These are phyloP conservation scores for Penicillium griseofulvum DNA, from an alignment of 2,329 filamentous ascomycete genomes.

Conservation along the genomic window DNA sequence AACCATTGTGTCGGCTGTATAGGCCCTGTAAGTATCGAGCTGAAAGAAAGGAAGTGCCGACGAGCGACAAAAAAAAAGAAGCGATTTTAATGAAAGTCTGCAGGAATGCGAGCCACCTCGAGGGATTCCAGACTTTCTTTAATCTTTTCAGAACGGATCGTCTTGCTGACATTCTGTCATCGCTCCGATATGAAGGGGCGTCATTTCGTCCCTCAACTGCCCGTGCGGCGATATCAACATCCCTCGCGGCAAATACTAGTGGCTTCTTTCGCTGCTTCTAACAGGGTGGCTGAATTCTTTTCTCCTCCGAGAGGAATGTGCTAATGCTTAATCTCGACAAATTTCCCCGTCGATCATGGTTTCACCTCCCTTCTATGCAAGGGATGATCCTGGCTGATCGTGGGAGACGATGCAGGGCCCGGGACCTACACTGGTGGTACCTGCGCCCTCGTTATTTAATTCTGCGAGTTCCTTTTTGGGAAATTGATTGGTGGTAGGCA, in stretches of 20 bases:
- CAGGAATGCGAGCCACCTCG: slow-evolving; percentile 15
- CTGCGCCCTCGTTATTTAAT: background rate
- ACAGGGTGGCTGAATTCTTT: slow-evolving; percentile 10
- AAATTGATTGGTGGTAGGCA: background rate
- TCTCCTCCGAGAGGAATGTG: slow-evolving; percentile 14
- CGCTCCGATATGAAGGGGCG: slow-evolving; percentile 21
- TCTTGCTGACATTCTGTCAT: slow-evolving; percentile 19
- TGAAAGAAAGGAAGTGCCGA: slow-evolving; percentile 18
- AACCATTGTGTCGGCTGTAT: slow-evolving; percentile 17
- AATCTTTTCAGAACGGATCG: slow-evolving; percentile 14
- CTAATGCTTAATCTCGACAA: slow-evolving; percentile 16
- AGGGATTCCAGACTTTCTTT: slow-evolving; percentile 4
- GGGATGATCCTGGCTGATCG: slow-evolving; percentile 8
- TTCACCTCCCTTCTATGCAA: slow-evolving; percentile 18
- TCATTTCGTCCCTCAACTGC: background rate
- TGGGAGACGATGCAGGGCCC: background rate
- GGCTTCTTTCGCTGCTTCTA: background rate
- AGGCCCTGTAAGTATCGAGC: background rate
- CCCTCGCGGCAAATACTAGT: slow-evolving; percentile 17
- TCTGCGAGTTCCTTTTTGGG: background rate
- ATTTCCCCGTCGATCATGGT: slow-evolving; percentile 18
- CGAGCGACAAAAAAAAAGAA: slow-evolving; percentile 16
- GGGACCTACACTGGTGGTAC: background rate
- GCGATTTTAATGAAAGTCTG: slow-evolving; percentile 10
- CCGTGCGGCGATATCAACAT: slow-evolving; percentile 9